Evolutionary conservation across 768 basidiomycete species (phyloP).

Genomic region (Boletellus ananas): DNA sequence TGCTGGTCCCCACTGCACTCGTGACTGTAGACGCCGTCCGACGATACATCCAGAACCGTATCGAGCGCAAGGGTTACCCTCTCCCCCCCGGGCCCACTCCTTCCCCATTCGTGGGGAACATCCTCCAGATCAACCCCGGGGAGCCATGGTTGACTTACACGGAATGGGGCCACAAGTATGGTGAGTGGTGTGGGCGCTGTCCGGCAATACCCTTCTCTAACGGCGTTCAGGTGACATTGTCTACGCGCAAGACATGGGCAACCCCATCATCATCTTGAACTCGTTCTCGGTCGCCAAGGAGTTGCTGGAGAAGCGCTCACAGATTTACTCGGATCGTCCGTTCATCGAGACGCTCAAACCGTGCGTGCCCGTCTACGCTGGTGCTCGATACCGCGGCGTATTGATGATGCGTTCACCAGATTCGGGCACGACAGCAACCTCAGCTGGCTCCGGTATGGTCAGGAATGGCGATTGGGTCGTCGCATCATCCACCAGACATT

Average conservation of each 20-base stretch:
- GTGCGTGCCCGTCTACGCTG: neutral
- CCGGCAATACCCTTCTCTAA: neutral
- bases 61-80: neutral
- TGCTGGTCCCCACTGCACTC: neutral
- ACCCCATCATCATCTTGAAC: slow-evolving; percentile 7
- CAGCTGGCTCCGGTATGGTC: neutral
- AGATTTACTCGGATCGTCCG: slow-evolving; percentile 14
- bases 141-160: slow-evolving; percentile 9
- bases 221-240: slow-evolving; percentile 4
- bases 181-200: neutral
- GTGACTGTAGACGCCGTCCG: neutral
- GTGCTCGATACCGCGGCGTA: neutral
- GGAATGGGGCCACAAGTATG: slow-evolving; percentile 4
- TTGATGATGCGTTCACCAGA: neutral
- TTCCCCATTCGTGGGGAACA: slow-evolving; percentile 4
- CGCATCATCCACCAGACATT: slow-evolving; percentile 20
- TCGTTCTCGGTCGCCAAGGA: slow-evolving; percentile 1
- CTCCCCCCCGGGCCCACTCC: slow-evolving; percentile 8
- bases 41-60: neutral
- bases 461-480: slow-evolving; percentile 14
- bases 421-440: slow-evolving; percentile 5
- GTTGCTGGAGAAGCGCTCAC: slow-evolving; percentile 13
- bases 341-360: slow-evolving; percentile 4
- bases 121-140: neutral
- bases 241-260: slow-evolving; percentile 1